Evolutionary conservation across 2,329 filamentous ascomycete species (phyloP), one percentile per base, ranked within the genome.

Genomic region (Diaporthe batatas): DNA sequence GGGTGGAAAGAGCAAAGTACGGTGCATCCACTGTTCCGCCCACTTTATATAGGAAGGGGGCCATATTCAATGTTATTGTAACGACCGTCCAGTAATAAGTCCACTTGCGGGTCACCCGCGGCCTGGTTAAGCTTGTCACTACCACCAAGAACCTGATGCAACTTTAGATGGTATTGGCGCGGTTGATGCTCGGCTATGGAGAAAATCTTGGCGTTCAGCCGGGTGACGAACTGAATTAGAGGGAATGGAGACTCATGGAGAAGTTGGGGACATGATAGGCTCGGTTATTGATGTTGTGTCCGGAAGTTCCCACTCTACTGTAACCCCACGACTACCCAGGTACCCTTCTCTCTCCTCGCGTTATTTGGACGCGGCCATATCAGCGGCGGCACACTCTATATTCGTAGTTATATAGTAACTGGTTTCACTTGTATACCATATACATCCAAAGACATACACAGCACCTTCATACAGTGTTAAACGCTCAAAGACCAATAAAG

Each of bases 171-270:
- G 23, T 53, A 53, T 53, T 53, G 49, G 49, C 16, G 49, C 49
- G 49, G 49, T 29, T 53, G 49, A n/a, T 53, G 23, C 49, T 53
- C 49, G 49, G 49, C 49, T 53, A 23, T 53, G 49, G 49, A 53
- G 49, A 53, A 53, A 29, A 16, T 53, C 49, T 53, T 53, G 49
- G 49, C 49, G 5, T 29, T 5, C 49, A 29, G 49, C 49, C 49
- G 49, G 23, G 49, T 29, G 23, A 53, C 23, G 23, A 53, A 53
- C 49, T 53, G 49, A 29, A 53, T 29, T 21, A 29, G 23, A 16
- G 23, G 23, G 29, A 53, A 53, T 47, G 18, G 5, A 47, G 44
- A 47, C 3, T 21, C 21, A 18, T 53, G 23, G 23, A 53, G 49
- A 29, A 29, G 23, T 53, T 53, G 25, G 49, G 49, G 11, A 16